Evolutionary conservation across 768 basidiomycete genomes (phyloP).

Genomic region (Calvatia gigantea): DNA sequence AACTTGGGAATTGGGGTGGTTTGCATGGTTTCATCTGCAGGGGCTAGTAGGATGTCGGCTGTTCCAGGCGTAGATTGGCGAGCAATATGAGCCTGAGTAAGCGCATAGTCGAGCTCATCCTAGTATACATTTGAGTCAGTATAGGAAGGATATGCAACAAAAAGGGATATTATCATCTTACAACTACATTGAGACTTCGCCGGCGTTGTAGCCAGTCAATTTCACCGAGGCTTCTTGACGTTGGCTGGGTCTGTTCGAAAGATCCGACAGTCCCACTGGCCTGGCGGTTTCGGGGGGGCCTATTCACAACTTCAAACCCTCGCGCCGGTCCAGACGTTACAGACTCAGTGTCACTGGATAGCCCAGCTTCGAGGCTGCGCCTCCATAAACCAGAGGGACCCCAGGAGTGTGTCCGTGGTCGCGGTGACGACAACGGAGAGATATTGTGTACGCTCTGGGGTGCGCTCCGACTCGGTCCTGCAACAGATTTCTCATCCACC

Average conservation of each 20-base stretch:
- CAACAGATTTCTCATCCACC: slow-evolving; percentile 28
- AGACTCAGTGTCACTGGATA: slow-evolving; percentile 45
- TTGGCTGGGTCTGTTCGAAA: slow-evolving; percentile 23
- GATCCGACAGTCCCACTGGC: slow-evolving; percentile 28
- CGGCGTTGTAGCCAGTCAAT: slow-evolving; percentile 77
- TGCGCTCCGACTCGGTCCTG: slow-evolving; percentile 25
- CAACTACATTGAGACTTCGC: slow-evolving; percentile 67
- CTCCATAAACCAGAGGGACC: slow-evolving; percentile 38
- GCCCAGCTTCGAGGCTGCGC: slow-evolving; percentile 40
- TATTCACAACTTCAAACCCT: slow-evolving; percentile 52
- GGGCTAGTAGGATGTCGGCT: slow-evolving; percentile 26
- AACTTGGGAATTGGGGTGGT: slow-evolving; percentile 4
- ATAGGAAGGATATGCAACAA: neutral
- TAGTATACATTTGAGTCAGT: slow-evolving; percentile 26
- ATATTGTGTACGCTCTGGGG: slow-evolving; percentile 34
- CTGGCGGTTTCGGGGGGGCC: slow-evolving; percentile 34
- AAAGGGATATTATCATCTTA: slow-evolving; percentile 31
- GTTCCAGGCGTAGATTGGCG: slow-evolving; percentile 39
- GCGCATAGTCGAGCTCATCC: slow-evolving; percentile 72
- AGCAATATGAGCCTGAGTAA: slow-evolving; percentile 53
- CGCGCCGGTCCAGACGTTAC: slow-evolving; percentile 34
- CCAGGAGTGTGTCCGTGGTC: slow-evolving; percentile 48
- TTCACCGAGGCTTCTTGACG: slow-evolving; percentile 61
- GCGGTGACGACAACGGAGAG: slow-evolving; percentile 40
- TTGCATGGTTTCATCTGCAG: slow-evolving; percentile 33